A percentile compares a stretch with the other conserved stretches of the same genome.
phyloP scores from a whole-genome alignment of 2,329 filamentous ascomycete genomes.

The Sarocladium oryzae region DNA sequence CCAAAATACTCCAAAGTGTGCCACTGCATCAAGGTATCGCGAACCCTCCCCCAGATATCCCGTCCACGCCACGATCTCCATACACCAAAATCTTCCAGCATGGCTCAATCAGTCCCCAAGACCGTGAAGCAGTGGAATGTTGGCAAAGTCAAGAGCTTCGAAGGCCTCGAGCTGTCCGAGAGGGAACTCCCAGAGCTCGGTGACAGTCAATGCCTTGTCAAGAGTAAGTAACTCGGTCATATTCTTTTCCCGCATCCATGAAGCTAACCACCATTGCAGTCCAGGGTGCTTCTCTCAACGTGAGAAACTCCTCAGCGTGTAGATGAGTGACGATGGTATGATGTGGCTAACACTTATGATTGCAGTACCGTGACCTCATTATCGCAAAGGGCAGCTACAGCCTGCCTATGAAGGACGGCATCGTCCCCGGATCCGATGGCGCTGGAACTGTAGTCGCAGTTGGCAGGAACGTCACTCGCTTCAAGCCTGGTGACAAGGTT shows the following conservation, averaged over 20 bases:
- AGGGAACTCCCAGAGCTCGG: conserved; percentile 54
- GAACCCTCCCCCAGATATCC: too few relatives aligned
- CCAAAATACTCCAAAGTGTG: too few relatives aligned
- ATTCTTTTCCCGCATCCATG: too few relatives aligned
- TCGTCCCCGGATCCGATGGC: conserved; percentile 47
- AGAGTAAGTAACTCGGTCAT: conserved; percentile 26
- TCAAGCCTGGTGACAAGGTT: conserved; percentile 47
- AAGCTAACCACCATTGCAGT: conserved; percentile 24
- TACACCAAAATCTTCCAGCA: conserved; percentile 6
- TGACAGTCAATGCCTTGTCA: conserved; percentile 67
- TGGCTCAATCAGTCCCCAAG: conserved; percentile 12
- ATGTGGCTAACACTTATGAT: not conserved
- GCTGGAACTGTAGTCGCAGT: conserved; percentile 47
- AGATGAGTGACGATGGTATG: not conserved
- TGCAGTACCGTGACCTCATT: conserved; percentile 44
- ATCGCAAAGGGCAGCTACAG: conserved; percentile 43
- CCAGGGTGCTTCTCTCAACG: conserved; percentile 45
- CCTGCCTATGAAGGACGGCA: conserved; percentile 33
- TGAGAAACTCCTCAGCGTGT: conserved; percentile 14
- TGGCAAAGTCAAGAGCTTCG: conserved; percentile 46
- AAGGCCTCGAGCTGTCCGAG: conserved; percentile 50
- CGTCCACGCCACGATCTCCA: too few relatives aligned
- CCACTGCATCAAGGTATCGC: too few relatives aligned
- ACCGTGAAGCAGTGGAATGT: conserved; percentile 54
- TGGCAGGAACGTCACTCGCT: conserved; percentile 40